Conservation (phyloP, 257 asterid genomes). For the Scutellaria minor region DNA sequence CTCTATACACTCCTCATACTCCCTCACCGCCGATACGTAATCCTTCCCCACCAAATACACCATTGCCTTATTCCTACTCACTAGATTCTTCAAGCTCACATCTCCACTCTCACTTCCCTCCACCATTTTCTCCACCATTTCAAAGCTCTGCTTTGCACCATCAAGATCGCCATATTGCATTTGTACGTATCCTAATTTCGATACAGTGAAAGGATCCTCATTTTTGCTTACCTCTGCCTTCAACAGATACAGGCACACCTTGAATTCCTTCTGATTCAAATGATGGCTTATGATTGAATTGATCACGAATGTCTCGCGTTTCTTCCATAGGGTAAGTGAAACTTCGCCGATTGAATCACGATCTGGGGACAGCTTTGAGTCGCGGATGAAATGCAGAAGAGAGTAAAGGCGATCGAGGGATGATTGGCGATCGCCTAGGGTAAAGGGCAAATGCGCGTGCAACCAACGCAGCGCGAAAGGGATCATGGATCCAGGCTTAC, state of each 20-base stretch:
- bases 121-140: conserved; percentile 57
- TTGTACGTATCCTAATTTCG: conserved; percentile 83
- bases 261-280: conserved; percentile 82
- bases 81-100: conserved; percentile 67
- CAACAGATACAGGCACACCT: conserved; percentile 66
- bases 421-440: conserved; percentile 72
- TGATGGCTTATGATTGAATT: conserved; percentile 81
- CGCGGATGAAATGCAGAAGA: conserved; percentile 66
- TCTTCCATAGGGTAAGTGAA: conserved; percentile 63
- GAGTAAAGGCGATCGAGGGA: conserved; percentile 81
- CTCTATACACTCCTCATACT: conserved; percentile 85
- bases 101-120: conserved; percentile 43
- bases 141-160: conserved; percentile 74
- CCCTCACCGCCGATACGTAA: conserved; percentile 90
- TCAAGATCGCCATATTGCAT: conserved; percentile 96
- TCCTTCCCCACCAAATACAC: conserved; percentile 85
- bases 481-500: conserved; percentile 70
- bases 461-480: conserved; percentile 95
- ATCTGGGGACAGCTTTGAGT: conserved; percentile 36
- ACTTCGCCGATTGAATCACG: conserved; percentile 30
- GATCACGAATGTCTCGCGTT: conserved; percentile 64
- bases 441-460: conserved; percentile 77
- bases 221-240: conserved; percentile 50
- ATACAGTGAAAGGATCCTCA: conserved; percentile 63
- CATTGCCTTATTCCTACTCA: conserved; percentile 88